Evolutionary conservation across 805 yeast species (phyloP).

Genomic region (Candida boleticola): DNA sequence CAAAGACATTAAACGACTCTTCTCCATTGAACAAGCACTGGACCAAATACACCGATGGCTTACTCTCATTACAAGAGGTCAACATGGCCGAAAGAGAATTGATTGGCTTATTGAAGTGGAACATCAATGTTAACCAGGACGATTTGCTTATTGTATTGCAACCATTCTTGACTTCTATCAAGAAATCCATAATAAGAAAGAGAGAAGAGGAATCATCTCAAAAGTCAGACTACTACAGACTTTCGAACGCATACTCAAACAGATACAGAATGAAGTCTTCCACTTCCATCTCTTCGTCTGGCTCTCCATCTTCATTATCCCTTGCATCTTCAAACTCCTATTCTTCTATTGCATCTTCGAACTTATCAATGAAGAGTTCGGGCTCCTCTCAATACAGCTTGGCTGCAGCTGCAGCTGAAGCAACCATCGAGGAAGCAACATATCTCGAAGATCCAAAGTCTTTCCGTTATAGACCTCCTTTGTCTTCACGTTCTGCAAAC

Average conservation of each 20-base stretch:
- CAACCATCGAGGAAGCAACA: constrained; percentile 5
- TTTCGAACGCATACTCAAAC: constrained; percentile 19
- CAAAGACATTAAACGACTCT: constrained; percentile 89
- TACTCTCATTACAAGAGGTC: constrained; percentile 72
- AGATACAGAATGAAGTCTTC: constrained; percentile 7
- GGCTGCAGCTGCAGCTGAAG: constrained; percentile 5
- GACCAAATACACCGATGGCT: constrained; percentile 89
- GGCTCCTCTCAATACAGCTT: constrained; percentile 10
- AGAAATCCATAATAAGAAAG: constrained; percentile 41
- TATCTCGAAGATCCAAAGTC: constrained; percentile 2
- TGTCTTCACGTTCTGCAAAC: constrained; percentile 1
- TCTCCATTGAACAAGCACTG: constrained; percentile 96
- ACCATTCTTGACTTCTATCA: constrained; percentile 76
- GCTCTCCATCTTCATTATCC: constrained; percentile 9
- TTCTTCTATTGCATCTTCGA: constrained; percentile 15
- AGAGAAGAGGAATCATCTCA: constrained; percentile 23
- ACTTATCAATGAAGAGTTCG: constrained; percentile 14
- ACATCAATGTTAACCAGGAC: constrained; percentile 62
- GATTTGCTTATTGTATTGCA: constrained; percentile 70
- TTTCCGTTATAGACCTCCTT: constrained; percentile 3
- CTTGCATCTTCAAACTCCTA: constrained; percentile 7
- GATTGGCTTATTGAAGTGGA: constrained; percentile 81
- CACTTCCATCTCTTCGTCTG: constrained; percentile 10
- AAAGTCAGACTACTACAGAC: constrained; percentile 30
- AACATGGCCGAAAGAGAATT: constrained; percentile 91